Percentiles rank a stretch among this genome's conserved stretches.
These are phyloP conservation scores for Lactifluus hygrophoroides DNA, from an alignment of 768 basidiomycete species.

Conservation along the genomic window DNA sequence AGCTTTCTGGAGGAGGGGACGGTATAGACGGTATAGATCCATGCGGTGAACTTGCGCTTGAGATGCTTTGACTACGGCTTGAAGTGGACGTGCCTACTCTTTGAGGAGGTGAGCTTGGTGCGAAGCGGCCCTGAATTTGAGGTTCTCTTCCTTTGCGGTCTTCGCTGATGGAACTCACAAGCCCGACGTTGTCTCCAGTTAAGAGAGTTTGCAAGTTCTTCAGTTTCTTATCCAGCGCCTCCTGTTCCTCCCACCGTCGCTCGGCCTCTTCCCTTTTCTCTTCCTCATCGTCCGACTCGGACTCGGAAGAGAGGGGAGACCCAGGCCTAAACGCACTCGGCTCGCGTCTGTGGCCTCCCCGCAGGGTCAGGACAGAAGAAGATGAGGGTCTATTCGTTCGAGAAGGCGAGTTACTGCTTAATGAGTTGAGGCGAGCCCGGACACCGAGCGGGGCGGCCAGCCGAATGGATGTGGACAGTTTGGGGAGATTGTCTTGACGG, in stretches of 20 bases:
- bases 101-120: conserved; percentile 30
- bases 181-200: conserved; percentile 63
- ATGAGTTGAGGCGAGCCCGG: conserved; percentile 62
- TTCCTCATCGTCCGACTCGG: conserved; percentile 41
- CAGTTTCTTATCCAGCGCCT: conserved; percentile 57
- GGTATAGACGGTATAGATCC: conserved; percentile 79
- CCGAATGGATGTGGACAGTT: conserved; percentile 37
- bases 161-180: conserved; percentile 37
- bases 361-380: conserved; percentile 67
- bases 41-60: conserved; percentile 63
- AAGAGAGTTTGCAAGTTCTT: conserved; percentile 62
- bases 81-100: conserved; percentile 34
- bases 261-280: conserved; percentile 63
- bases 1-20: conserved; percentile 49
- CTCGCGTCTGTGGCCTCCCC: conserved; percentile 18
- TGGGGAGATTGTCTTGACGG: conserved; percentile 20
- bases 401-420: conserved; percentile 44
- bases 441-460: conserved; percentile 51
- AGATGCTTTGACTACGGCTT: conserved; percentile 56
- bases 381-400: conserved; percentile 43
- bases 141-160: conserved; percentile 12
- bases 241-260: conserved; percentile 56
- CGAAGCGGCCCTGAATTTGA: conserved; percentile 28
- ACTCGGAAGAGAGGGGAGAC: conserved; percentile 25
- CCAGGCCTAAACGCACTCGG: conserved; percentile 7